Conservation (phyloP, 352 stramenopile species). For the Phytophthora foliorum region DNA sequence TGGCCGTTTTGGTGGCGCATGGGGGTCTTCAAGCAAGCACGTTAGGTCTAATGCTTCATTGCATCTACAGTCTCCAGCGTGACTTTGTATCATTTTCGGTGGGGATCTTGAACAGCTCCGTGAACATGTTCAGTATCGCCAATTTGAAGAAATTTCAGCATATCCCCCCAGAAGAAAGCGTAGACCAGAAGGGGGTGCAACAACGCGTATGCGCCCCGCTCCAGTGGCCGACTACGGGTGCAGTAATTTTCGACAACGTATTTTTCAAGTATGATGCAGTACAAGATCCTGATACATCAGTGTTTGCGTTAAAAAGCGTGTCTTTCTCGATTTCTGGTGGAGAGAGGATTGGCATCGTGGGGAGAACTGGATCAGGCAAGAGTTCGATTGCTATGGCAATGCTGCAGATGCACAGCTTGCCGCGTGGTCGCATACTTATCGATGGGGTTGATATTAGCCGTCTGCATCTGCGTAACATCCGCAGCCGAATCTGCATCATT, state of each 20-base stretch:
- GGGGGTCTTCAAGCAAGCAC: slow-evolving; percentile 36
- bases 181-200: slow-evolving; percentile 4
- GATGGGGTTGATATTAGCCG: slow-evolving; percentile 87
- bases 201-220: slow-evolving; percentile 17
- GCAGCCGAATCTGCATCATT: slow-evolving; percentile 70
- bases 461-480: slow-evolving; percentile 51
- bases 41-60: slow-evolving; percentile 44
- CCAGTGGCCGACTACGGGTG: slow-evolving; percentile 76
- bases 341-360: slow-evolving; percentile 66
- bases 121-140: slow-evolving; percentile 47
- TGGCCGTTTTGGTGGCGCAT: slow-evolving; percentile 42
- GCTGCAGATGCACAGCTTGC: slow-evolving; percentile 54
- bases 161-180: slow-evolving; percentile 50
- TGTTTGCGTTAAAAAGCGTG: slow-evolving; percentile 56
- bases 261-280: slow-evolving; percentile 77
- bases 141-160: slow-evolving; percentile 68
- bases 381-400: slow-evolving; percentile 67
- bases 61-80: slow-evolving; percentile 46
- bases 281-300: slow-evolving; percentile 36
- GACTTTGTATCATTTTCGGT: slow-evolving; percentile 48
- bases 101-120: slow-evolving; percentile 45
- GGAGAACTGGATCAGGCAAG: slow-evolving; percentile 69
- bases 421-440: slow-evolving; percentile 83
- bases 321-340: slow-evolving; percentile 55
- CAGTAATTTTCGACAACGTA: slow-evolving; percentile 86